phyloP scores from a whole-genome alignment of 371 early-diverging fungal species.

The Saksenaea vasiformis region DNA sequence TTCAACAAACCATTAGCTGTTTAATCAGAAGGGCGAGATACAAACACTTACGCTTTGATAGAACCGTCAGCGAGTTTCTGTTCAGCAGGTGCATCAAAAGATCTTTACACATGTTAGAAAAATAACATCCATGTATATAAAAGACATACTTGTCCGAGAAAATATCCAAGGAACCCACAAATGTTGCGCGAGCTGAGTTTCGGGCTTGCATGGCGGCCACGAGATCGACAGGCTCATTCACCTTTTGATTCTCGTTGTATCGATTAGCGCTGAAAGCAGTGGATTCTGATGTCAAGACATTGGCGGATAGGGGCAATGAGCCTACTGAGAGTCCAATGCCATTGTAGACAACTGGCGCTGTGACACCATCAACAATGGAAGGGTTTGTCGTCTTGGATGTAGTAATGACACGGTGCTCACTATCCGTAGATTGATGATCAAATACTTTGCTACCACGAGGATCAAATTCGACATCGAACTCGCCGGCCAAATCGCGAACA shows the following conservation, averaged over 20 bases:
- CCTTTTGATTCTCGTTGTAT: constrained; percentile 17
- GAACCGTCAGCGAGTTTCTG: constrained; percentile 18
- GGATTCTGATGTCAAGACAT: constrained; percentile 64
- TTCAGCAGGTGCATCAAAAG: constrained; percentile 26
- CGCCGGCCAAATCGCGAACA: constrained; percentile 78
- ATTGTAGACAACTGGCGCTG: constrained; percentile 66
- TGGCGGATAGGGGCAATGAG: constrained; percentile 58
- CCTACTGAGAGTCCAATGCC: constrained; percentile 77
- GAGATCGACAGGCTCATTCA: constrained; percentile 52
- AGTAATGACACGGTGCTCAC: constrained; percentile 38
- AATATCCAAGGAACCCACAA: constrained; percentile 81
- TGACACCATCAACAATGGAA: constrained; percentile 27
- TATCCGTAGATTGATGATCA: constrained; percentile 66
- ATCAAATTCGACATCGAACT: constrained; percentile 88
- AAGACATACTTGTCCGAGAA: constrained; percentile 70
- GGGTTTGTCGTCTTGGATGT: constrained; percentile 38
- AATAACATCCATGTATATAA: not conserved
- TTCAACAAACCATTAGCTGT: not conserved
- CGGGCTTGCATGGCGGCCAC: constrained; percentile 86
- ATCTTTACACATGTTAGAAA: constrained; percentile 5
- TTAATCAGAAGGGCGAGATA: not conserved
- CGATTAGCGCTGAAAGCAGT: constrained; percentile 62
- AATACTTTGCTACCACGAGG: constrained; percentile 63
- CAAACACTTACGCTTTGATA: constrained; percentile 19
- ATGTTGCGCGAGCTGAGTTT: constrained; percentile 85